These are phyloP conservation scores for Candida vaughaniae DNA, from an alignment of 805 yeast genomes.

Conservation along the genomic window DNA sequence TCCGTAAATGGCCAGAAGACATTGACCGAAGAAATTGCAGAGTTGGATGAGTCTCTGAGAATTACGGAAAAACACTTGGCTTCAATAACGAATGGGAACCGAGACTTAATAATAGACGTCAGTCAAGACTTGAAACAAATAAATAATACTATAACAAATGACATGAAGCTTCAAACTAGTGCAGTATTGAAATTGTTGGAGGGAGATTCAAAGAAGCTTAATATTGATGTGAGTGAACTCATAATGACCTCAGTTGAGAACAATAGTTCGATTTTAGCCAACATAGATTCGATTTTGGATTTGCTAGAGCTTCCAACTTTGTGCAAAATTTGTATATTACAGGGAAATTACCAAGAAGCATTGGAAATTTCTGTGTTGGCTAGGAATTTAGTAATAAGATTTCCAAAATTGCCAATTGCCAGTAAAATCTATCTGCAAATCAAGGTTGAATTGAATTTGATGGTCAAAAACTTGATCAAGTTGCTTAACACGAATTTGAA, in stretches of 20 bases:
- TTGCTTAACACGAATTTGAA: conserved; percentile 73
- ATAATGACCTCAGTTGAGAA: conserved; percentile 19
- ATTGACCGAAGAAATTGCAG: conserved; percentile 70
- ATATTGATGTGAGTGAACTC: conserved; percentile 21
- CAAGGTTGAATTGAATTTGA: conserved; percentile 53
- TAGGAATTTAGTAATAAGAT: conserved; percentile 65
- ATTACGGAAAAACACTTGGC: conserved; percentile 46
- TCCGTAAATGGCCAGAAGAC: conserved; percentile 25
- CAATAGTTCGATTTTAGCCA: conserved; percentile 45
- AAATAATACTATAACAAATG: conserved; percentile 20
- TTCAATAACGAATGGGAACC: conserved; percentile 34
- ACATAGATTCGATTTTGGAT: conserved; percentile 72
- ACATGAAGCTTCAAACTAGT: conserved; percentile 17
- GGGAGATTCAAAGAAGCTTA: neutral
- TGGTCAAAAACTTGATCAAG: conserved; percentile 70
- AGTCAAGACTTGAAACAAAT: conserved; percentile 35
- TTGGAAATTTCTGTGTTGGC: conserved; percentile 78
- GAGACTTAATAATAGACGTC: conserved; percentile 48
- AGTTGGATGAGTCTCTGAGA: conserved; percentile 58
- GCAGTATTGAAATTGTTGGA: conserved; percentile 13
- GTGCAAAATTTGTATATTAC: conserved; percentile 76
- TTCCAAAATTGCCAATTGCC: conserved; percentile 58
- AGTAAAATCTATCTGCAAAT: conserved; percentile 50
- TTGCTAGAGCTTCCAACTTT: conserved; percentile 81
- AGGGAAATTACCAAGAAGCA: conserved; percentile 88